Evolutionary conservation across 306 rosid species (phyloP), one percentile per base, ranked within the genome.

Genomic region (Vachellia pachyceras): DNA sequence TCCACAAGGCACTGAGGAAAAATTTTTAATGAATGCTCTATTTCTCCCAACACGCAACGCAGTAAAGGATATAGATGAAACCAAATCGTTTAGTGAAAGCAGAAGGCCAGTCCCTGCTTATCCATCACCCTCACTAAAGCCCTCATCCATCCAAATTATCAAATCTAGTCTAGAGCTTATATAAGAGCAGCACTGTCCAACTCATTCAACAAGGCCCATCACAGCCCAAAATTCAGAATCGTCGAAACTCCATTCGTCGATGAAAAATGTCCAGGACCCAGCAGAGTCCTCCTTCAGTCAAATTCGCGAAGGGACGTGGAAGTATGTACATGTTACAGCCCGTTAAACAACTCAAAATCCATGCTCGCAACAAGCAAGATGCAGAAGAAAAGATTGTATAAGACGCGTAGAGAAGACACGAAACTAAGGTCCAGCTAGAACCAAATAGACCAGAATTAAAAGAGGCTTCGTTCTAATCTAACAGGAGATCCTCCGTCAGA

Each of bases 131-230:
- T 37, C 50, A 13, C 64, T 67, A 57, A 75, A 66, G 39, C 71
- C 79, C 69, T 80, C 68, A 46, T 80, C 84, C 22, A 68, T 70
- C 72, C 66, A 80, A 85, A 77, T 83, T 71, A 84, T 46, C 66
- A 47, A 71, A 86, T 73, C 50, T 46, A 55, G 33, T 73, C 45
- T 36, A 64, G 42, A 81, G 71, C 78, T 85, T 77, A 84, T 80
- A 44, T 74, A 35, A 76, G 55, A 50, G 78, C 68, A 90, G 76
- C 55, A 75, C 82, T 72, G 87, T 90, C 90, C 88, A 78, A 83
- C 87, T 86, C 87, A 83, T 84, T 82, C 88, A 79, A 82, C 77
- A 76, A 82, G 79, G 80, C 77, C 88, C 75, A 39, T 20, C 69
- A 25, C 17, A 4, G 63, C 29, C 63, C 33, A 20, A 22, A 55